phyloP scores from a whole-genome alignment of 805 yeast genomes.

The Wickerhamomyces canadensis region DNA sequence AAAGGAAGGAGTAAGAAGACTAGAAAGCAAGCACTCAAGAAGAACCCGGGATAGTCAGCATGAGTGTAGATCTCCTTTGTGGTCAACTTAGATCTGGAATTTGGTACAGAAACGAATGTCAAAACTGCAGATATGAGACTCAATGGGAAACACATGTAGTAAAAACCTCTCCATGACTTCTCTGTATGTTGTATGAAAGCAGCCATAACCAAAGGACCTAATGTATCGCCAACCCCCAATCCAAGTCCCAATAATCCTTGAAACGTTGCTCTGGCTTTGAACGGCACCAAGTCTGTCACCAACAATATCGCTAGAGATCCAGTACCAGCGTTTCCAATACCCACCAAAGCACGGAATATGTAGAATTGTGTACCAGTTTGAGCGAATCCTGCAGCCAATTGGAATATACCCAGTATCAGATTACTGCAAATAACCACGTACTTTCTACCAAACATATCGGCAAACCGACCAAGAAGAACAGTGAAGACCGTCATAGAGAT shows the following conservation, averaged over 20 bases:
- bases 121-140: not conserved
- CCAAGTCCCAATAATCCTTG: conserved; percentile 50
- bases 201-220: conserved; percentile 55
- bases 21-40: conserved; percentile 38
- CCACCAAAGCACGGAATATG: conserved; percentile 48
- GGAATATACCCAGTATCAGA: conserved; percentile 35
- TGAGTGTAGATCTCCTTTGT: conserved; percentile 35
- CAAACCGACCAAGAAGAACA: conserved; percentile 46
- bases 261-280: conserved; percentile 45
- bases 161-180: conserved; percentile 46
- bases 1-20: conserved; percentile 45
- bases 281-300: conserved; percentile 46
- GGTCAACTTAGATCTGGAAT: conserved; percentile 25
- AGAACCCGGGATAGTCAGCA: conserved; percentile 47
- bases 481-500: conserved; percentile 49
- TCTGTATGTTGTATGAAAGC: conserved; percentile 35
- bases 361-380: conserved; percentile 40
- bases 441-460: conserved; percentile 54
- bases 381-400: conserved; percentile 44
- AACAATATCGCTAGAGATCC: conserved; percentile 45
- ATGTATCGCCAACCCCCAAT: conserved; percentile 45
- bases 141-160: conserved; percentile 39
- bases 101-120: conserved; percentile 7
- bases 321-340: conserved; percentile 52
- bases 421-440: conserved; percentile 35